phyloP scores from a whole-genome alignment of 2,329 filamentous ascomycete species.

The Dactylellina drechsleri region DNA sequence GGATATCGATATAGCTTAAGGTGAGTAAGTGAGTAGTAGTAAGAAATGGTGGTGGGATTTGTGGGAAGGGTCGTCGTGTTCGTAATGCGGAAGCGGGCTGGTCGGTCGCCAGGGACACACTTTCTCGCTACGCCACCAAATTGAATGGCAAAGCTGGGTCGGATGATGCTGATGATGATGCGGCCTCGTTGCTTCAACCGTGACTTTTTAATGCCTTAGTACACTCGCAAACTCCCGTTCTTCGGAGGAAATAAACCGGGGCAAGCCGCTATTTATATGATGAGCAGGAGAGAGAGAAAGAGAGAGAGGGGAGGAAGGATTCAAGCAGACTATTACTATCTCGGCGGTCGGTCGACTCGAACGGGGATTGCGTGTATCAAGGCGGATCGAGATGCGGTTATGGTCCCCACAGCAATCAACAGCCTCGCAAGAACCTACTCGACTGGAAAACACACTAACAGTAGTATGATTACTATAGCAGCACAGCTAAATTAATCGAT shows the following conservation, averaged over 20 bases:
- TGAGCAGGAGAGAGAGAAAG: background rate
- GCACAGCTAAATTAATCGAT: too few species aligned
- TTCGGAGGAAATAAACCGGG: slow-evolving; percentile 16
- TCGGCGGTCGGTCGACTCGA: slow-evolving; percentile 2
- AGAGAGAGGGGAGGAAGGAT: slow-evolving; percentile 14
- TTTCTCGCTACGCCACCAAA: background rate
- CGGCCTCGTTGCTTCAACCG: slow-evolving; percentile 21
- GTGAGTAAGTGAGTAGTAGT: too few species aligned
- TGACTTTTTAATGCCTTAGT: too few species aligned
- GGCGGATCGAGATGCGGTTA: slow-evolving; percentile 47
- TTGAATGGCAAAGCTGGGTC: slow-evolving; percentile 29
- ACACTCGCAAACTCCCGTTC: slow-evolving; percentile 9
- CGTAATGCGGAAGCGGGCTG: slow-evolving; percentile 27
- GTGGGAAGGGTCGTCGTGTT: slow-evolving; percentile 47
- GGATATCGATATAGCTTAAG: slow-evolving; percentile 47
- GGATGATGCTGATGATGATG: slow-evolving; percentile 37
- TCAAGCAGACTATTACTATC: background rate
- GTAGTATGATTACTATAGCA: too few species aligned
- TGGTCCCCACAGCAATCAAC: slow-evolving; percentile 6
- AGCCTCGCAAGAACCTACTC: slow-evolving; percentile 26
- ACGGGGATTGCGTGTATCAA: slow-evolving; percentile 36
- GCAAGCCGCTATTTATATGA: background rate
- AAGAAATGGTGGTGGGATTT: too few species aligned
- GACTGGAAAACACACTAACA: too few species aligned
- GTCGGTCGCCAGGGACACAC: slow-evolving; percentile 19